Evolutionary conservation across 495 filamentous ascomycete species (phyloP).

Genomic region (Lichenothelia convexa): DNA sequence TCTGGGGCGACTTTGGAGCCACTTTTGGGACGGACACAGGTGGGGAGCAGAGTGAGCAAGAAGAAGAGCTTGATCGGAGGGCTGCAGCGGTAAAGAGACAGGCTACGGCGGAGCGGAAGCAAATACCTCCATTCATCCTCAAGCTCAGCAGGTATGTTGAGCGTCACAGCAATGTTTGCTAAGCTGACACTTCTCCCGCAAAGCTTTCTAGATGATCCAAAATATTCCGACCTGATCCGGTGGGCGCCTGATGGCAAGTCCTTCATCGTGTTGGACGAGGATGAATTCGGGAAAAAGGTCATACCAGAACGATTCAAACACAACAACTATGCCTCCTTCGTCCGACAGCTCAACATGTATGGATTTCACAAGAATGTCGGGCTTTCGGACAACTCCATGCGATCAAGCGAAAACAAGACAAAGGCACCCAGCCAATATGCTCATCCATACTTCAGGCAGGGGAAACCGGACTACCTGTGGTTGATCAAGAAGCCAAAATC

Average conservation of each 20-base stretch:
- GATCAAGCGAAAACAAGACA: slow-evolving; percentile 86
- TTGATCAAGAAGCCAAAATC: slow-evolving; percentile 93
- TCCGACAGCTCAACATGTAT: slow-evolving; percentile 98
- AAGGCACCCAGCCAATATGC: slow-evolving; percentile 97
- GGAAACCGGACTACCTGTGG: slow-evolving; percentile 87
- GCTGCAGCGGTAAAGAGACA: slow-evolving; percentile 65
- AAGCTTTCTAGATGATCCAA: slow-evolving; percentile 82
- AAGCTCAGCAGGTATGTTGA: slow-evolving; percentile 79
- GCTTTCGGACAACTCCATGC: slow-evolving; percentile 91
- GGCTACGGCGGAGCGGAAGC: slow-evolving; percentile 68
- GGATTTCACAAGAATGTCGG: slow-evolving; percentile 98
- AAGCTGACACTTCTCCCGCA: slow-evolving; percentile 1
- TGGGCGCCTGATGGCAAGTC: slow-evolving; percentile 95
- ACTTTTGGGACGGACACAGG: slow-evolving; percentile 11
- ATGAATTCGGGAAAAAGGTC: slow-evolving; percentile 93
- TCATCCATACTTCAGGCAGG: slow-evolving; percentile 88
- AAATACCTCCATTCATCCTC: slow-evolving; percentile 95
- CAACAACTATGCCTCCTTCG: slow-evolving; percentile 98
- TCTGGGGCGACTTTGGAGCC: slow-evolving; percentile 1
- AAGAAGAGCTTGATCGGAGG: slow-evolving; percentile 58
- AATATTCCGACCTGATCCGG: slow-evolving; percentile 85
- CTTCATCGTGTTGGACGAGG: slow-evolving; percentile 92
- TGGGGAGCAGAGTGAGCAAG: slow-evolving; percentile 40
- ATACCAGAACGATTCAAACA: slow-evolving; percentile 98
- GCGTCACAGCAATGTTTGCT: slow-evolving; percentile 2